Base-by-base conservation (phyloP, 2,329 filamentous ascomycete genomes). In the Lachnum nothofagi region DNA sequence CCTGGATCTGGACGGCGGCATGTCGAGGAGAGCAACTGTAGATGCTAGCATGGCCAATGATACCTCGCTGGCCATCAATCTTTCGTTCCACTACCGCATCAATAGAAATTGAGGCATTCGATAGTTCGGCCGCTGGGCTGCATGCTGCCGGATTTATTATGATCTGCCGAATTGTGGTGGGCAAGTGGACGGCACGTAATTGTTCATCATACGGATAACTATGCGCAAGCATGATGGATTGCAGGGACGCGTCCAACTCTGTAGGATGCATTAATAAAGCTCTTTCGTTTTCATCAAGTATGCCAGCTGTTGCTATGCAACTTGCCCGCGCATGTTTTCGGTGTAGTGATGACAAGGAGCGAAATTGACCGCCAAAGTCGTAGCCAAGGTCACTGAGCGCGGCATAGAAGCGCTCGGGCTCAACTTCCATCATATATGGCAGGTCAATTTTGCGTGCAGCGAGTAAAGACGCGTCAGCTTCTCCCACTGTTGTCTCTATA, bases 201-300 rank as follows among this genome's bases (percentile, higher is more conserved):
- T 6, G 44, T 39, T 40, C 45, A 31, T 53, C 51, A 10, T 22
- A 27, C 4, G 53, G 53, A 5, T 16, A 17, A 5, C 10, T 22
- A 14, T 29, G 23, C 14, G 53, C 53, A 17, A 48, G 20, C 19
- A 79, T 72, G 0, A 70, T 70, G 1, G 70, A 70, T 47, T 81
- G 78, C 27, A 82, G 71, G 63, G 80, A 73, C 2, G 72, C 66
- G 54, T 82, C 78, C 16, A 82, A 65, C 0, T 76, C 79, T 2
- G 75, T 70, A 0, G 78, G 79, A 52, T 82, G 79, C 23, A 82
- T 69, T 10, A 48, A 33, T 14, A 45, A 23, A 27, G 17, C 42
- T 3, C 16, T 16, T 3, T 22, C 22, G 6, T n/a, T 5, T 14
- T 19, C 23, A 33, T 42, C 35, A 6, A 23, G 12, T 5, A 55